Conservation (phyloP, 2,329 filamentous ascomycete genomes). For the Huntiella savannae region DNA sequence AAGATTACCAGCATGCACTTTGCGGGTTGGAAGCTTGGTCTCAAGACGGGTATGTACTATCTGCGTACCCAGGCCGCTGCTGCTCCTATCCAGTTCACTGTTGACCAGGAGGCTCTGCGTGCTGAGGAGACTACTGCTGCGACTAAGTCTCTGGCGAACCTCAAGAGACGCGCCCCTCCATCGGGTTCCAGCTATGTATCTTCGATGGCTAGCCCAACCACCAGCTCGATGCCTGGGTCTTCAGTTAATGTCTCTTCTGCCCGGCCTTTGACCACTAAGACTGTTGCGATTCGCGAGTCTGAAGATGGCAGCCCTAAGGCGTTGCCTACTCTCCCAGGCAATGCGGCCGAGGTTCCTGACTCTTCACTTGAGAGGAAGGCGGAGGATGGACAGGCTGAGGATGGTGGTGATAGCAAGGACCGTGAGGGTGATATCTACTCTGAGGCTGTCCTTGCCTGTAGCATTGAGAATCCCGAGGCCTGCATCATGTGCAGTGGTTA, state of each 20-base stretch:
- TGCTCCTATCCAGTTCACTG: constrained; percentile 95
- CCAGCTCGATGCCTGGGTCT: constrained; percentile 30
- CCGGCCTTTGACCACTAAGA: constrained; percentile 51
- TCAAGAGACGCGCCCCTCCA: constrained; percentile 52
- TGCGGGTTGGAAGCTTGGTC: constrained; percentile 92
- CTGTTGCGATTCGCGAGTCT: constrained; percentile 31
- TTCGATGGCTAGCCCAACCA: constrained; percentile 43
- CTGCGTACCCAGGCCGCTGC: constrained; percentile 93
- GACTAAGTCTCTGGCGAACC: constrained; percentile 30
- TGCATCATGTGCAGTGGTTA: constrained; percentile 97
- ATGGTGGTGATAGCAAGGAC: constrained; percentile 48
- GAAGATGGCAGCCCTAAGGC: constrained; percentile 63
- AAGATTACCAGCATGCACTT: constrained; percentile 99
- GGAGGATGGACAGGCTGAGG: constrained; percentile 50
- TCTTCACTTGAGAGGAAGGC: constrained; percentile 32
- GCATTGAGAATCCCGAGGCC: constrained; percentile 89
- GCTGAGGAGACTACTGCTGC: constrained; percentile 58
- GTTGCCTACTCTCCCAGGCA: constrained; percentile 50
- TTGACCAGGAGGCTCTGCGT: constrained; percentile 88
- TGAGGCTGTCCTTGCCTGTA: constrained; percentile 78
- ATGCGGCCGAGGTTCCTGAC: constrained; percentile 42
- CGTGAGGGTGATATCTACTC: constrained; percentile 89
- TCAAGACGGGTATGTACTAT: constrained; percentile 99
- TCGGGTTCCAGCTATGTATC: constrained; percentile 33
- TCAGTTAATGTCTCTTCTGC: constrained; percentile 36